These are phyloP conservation scores for Actinomortierella ambigua DNA, from an alignment of 371 early-diverging fungal genomes.

Conservation along the genomic window DNA sequence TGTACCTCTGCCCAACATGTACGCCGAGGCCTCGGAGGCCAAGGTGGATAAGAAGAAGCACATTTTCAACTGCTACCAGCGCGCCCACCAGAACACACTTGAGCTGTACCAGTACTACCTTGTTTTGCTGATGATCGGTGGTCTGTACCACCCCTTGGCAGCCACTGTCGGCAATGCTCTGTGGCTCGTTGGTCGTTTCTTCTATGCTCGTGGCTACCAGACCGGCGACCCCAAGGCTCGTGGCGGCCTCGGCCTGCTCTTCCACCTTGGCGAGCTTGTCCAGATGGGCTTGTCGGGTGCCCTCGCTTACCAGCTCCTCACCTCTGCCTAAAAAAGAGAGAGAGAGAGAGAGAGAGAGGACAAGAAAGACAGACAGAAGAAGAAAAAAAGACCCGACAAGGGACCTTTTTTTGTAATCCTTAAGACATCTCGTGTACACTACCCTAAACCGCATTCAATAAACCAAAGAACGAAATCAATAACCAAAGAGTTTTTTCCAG, in stretches of 20 bases:
- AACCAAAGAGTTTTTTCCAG: too few species aligned
- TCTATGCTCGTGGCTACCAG: conserved; percentile 55
- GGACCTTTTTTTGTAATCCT: too few species aligned
- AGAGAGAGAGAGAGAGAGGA: too few species aligned
- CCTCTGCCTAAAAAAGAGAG: conserved; percentile 2
- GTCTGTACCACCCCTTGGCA: conserved; percentile 57
- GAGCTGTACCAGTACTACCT: conserved; percentile 26
- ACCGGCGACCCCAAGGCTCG: conserved; percentile 55
- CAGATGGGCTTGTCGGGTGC: conserved; percentile 15
- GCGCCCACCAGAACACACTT: conserved; percentile 69
- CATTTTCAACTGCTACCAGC: conserved; percentile 72
- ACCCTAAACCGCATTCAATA: too few species aligned
- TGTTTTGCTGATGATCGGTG: conserved; percentile 51
- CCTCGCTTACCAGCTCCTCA: conserved; percentile 23
- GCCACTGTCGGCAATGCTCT: conserved; percentile 55
- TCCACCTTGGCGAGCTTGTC: conserved; percentile 27
- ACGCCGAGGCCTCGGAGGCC: conserved; percentile 64
- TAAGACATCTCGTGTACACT: too few species aligned
- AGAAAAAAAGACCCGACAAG: too few species aligned
- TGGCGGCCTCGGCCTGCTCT: conserved; percentile 9
- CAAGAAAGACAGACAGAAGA: too few species aligned
- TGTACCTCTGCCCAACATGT: conserved; percentile 68
- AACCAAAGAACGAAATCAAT: too few species aligned
- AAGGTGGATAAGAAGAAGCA: conserved; percentile 62
- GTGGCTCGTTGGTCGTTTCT: conserved; percentile 56